Evolutionary conservation across 2,329 filamentous ascomycete genomes (phyloP), one percentile per base, ranked within the genome.

Genomic region (Colletotrichum gloeosporioides): DNA sequence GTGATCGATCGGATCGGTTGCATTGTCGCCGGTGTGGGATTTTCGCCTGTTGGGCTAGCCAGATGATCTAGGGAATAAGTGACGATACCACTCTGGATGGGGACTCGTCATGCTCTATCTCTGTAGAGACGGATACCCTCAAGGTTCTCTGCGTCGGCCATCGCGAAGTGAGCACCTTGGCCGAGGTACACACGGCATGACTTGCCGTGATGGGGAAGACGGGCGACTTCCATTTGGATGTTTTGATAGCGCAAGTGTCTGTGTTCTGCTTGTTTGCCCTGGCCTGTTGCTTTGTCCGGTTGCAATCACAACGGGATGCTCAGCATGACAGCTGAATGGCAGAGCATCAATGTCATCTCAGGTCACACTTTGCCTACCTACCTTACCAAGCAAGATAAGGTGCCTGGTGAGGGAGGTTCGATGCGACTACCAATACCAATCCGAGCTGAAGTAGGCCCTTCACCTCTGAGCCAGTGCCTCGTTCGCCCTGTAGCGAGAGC

Each of bases 1-100:
- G 69, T 25, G 57, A 76, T 76, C 73, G 70, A 76, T 73, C 73
- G 73, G 69, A 69, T 73, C 73, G 73, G 44, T 15, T n/a, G 69
- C 67, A 55, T 62, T 68, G 57, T 72, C 36, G 27, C 22, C 27
- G 25, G 25, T 75, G 61, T 55, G 31, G 55, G 22, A 53, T 64
- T 71, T 75, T 55, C n/a, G 59, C 66, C n/a, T 27, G 62, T 63
- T 36, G 34, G 73, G 73, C 53, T 36, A 27, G 39, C 53, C 73
- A 73, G 69, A 75, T 75, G 63, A 68, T 73, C 59, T 73, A 57
- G 69, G 64, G 55, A 62, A 72, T 36, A 72, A 32, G 57, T 57
- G 73, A 75, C 73, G 73, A 73, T 76, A 44, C 69, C 27, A 69
- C 73, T 63, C 69, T 73, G 44, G 59, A 73, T 49, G 70, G 44